Conservation (phyloP, 2,329 filamentous ascomycete species). For the Botrytis squamosa region DNA sequence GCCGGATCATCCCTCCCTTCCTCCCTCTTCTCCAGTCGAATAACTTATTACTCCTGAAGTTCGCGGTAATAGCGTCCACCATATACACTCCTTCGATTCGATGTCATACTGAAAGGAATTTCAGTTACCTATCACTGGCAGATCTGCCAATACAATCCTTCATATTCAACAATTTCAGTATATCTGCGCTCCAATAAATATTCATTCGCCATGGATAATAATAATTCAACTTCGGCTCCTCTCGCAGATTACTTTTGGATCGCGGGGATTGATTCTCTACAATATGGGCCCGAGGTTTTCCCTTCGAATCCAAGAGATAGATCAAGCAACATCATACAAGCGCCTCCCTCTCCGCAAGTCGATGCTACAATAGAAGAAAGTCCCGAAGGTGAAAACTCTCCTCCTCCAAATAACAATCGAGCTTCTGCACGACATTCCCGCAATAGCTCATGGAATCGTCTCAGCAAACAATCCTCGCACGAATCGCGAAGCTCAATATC, state of each 20-base stretch:
- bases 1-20: background rate
- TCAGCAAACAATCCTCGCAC: conserved; percentile 54
- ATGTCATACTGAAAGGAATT: conserved; percentile 22
- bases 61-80: conserved; percentile 18
- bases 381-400: conserved; percentile 50
- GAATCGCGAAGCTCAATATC: conserved; percentile 53
- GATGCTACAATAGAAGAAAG: conserved; percentile 59
- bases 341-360: conserved; percentile 42
- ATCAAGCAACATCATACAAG: conserved; percentile 28
- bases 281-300: conserved; percentile 56
- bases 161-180: background rate
- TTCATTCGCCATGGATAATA: conserved; percentile 39
- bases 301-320: conserved; percentile 36
- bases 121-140: conserved; percentile 15
- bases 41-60: conserved; percentile 13
- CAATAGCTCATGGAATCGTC: conserved; percentile 57
- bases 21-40: background rate
- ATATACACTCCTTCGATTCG: conserved; percentile 4
- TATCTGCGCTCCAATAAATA: background rate
- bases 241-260: conserved; percentile 77
- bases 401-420: conserved; percentile 28
- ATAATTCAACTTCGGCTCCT: conserved; percentile 59
- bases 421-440: conserved; percentile 56
- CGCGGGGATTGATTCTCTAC: conserved; percentile 66
- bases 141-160: conserved; percentile 11